A percentile compares a stretch with the other conserved stretches of the same genome.
Evolutionary conservation across 352 stramenopile species (phyloP).

Genomic region (Phytophthora pistaciae): DNA sequence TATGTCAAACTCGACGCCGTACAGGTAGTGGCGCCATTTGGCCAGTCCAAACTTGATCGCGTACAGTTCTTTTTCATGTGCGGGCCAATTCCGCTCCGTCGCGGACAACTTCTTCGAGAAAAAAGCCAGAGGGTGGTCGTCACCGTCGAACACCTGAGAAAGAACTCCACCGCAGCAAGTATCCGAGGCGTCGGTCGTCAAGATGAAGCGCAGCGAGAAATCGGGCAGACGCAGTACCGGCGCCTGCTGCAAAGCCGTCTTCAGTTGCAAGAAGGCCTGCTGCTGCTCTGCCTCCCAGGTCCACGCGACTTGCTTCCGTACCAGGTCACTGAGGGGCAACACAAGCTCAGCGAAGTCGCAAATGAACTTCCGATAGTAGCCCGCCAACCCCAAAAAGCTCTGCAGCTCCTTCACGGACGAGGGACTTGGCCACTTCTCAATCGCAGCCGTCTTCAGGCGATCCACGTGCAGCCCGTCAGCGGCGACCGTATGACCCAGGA

Average conservation of each 20-base stretch:
- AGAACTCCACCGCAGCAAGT: constrained; percentile 13
- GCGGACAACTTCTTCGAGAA: constrained; percentile 13
- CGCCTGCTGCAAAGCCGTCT: constrained; percentile 27
- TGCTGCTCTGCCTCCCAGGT: constrained; percentile 18
- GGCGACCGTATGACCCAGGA: constrained; percentile 38
- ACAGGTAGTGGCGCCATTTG: constrained; percentile 24
- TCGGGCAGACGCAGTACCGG: constrained; percentile 35
- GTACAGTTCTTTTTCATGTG: constrained; percentile 26
- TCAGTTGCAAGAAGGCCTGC: constrained; percentile 21
- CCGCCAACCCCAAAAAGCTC: constrained; percentile 34
- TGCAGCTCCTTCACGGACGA: constrained; percentile 20
- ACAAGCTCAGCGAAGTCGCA: constrained; percentile 23
- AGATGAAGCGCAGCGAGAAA: constrained; percentile 30
- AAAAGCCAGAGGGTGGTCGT: constrained; percentile 38
- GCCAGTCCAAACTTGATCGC: constrained; percentile 24
- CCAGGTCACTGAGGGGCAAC: constrained; percentile 32
- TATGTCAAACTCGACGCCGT: constrained; percentile 12
- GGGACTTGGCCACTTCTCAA: constrained; percentile 19
- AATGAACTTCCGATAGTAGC: constrained; percentile 47
- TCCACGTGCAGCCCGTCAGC: constrained; percentile 29
- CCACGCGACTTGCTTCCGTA: constrained; percentile 27
- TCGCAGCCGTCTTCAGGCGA: constrained; percentile 28
- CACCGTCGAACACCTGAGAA: constrained; percentile 4
- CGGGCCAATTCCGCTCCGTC: constrained; percentile 17
- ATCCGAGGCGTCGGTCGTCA: constrained; percentile 42